These are phyloP conservation scores for Hymenotorrendiella dingleyae DNA, from an alignment of 2,329 filamentous ascomycete species.

Conservation along the genomic window DNA sequence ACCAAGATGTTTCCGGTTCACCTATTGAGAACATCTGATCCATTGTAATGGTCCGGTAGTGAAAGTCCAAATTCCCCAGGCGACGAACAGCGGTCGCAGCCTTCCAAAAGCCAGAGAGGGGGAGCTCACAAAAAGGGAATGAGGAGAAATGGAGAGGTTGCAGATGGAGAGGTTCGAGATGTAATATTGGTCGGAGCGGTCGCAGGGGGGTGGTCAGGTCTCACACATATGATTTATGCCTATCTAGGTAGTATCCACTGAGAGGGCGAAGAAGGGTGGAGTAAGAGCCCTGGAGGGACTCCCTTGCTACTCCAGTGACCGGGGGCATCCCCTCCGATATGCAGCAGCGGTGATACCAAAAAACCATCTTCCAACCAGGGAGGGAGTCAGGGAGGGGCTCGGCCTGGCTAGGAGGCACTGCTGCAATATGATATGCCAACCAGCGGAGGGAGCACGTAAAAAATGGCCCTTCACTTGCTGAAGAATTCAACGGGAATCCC, in stretches of 20 bases:
- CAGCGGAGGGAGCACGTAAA: too few species aligned
- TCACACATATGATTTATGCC: constrained; percentile 12
- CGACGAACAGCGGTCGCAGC: constrained; percentile 9
- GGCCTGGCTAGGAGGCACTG: neutral
- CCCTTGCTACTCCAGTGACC: too few species aligned
- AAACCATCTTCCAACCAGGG: constrained; percentile 13
- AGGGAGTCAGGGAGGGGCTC: neutral
- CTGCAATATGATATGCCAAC: too few species aligned
- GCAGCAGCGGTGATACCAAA: constrained; percentile 8
- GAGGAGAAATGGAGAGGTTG: constrained; percentile 6
- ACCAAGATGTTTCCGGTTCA: constrained; percentile 17
- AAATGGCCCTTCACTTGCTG: too few species aligned
- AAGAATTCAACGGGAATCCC: too few species aligned
- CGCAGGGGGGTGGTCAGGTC: constrained; percentile 7
- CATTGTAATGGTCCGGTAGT: constrained; percentile 13
- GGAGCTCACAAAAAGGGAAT: constrained; percentile 1
- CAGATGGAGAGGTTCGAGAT: constrained; percentile 18
- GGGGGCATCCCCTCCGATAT: constrained; percentile 15
- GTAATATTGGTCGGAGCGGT: constrained; percentile 16
- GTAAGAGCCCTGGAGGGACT: too few species aligned
- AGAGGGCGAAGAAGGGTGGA: neutral
- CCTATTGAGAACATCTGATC: constrained; percentile 13
- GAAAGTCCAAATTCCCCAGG: constrained; percentile 7
- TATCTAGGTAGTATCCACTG: constrained; percentile 12
- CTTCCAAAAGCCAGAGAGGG: constrained; percentile 1